Conservation (phyloP, 352 stramenopile species). For the Nothophytophthora sp. region DNA sequence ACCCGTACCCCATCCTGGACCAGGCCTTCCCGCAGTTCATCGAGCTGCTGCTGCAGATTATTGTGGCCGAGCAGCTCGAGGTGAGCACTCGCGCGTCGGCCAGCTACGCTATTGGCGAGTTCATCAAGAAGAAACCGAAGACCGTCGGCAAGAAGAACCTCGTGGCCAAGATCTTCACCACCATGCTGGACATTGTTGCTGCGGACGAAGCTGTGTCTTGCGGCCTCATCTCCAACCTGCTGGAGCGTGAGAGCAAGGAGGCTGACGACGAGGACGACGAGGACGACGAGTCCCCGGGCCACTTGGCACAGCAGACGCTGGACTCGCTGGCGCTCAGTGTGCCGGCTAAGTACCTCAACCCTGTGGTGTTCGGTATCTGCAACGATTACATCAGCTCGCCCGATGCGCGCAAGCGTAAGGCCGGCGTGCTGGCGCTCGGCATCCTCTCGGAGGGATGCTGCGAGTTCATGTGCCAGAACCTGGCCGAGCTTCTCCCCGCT, state of each 20-base stretch:
- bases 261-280: slow-evolving; percentile 69
- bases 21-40: slow-evolving; percentile 82
- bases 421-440: slow-evolving; percentile 95
- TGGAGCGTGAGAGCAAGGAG: slow-evolving; percentile 65
- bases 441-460: slow-evolving; percentile 97
- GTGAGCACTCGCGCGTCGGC: slow-evolving; percentile 77
- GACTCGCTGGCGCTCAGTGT: slow-evolving; percentile 83
- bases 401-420: slow-evolving; percentile 93
- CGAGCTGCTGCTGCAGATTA: slow-evolving; percentile 83
- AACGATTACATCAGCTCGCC: slow-evolving; percentile 91
- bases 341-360: slow-evolving; percentile 84
- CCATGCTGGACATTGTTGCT: slow-evolving; percentile 86
- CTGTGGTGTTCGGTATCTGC: slow-evolving; percentile 71
- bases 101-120: slow-evolving; percentile 82
- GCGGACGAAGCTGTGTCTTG: slow-evolving; percentile 78
- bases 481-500: slow-evolving; percentile 92
- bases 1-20: slow-evolving; percentile 85
- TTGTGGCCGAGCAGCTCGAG: slow-evolving; percentile 74
- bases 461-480: slow-evolving; percentile 95
- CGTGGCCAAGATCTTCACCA: slow-evolving; percentile 83
- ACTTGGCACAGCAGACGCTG: slow-evolving; percentile 85
- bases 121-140: slow-evolving; percentile 91
- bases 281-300: slow-evolving; percentile 77
- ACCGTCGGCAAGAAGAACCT: slow-evolving; percentile 86
- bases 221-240: slow-evolving; percentile 80